Evolutionary conservation across 805 yeast species (phyloP), one percentile per base, ranked within the genome.

Genomic region (Candida gorgasii): DNA sequence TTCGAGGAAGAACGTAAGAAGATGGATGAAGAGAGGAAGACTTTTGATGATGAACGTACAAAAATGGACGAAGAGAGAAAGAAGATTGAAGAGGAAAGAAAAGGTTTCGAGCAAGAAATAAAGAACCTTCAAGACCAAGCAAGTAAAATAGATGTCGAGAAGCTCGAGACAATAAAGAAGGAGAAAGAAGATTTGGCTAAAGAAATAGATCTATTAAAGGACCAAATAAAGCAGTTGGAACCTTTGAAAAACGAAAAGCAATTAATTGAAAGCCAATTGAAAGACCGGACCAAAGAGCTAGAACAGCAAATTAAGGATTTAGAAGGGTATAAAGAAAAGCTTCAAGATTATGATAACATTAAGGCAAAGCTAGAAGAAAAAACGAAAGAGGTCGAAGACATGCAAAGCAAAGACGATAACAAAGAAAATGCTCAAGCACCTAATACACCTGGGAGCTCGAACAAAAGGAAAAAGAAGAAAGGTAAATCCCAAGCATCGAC

Each of bases 371-470:
- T 26, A 8, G 39, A 36, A 36, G 23, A 36, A 36, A 36, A 24
- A 14, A 26, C 3, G 5, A 24, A 36, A 15, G 31, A 36, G 16
- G 7, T 36, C 5, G n/a, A 35, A 17, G 36, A n/a, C 4, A 30
- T 33, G 12, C 28, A 38, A 12, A 19, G 9, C 18, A 36, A 30
- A 13, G 55, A 44, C 13, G 17, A 31, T 18, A 31, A 12, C 9
- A 31, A 31, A 42, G 46, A 36, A 51, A 51, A 28, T 28, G 29
- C 18, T 29, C 13, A 16, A 30, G 35, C 26, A 14, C 5, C n/a
- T 11, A 11, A 13, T 24, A 14, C 23, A 33, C 8, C 33, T 33
- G 3, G 20, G 32, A 17, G 4, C 17, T 12, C 26, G 12, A 40
- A 40, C 15, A 33, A 20, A 32, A 45, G 13, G 33, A 32, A 14